These are phyloP conservation scores for Lathyrus sativus DNA, from an alignment of 306 rosid genomes.

Conservation along the genomic window DNA sequence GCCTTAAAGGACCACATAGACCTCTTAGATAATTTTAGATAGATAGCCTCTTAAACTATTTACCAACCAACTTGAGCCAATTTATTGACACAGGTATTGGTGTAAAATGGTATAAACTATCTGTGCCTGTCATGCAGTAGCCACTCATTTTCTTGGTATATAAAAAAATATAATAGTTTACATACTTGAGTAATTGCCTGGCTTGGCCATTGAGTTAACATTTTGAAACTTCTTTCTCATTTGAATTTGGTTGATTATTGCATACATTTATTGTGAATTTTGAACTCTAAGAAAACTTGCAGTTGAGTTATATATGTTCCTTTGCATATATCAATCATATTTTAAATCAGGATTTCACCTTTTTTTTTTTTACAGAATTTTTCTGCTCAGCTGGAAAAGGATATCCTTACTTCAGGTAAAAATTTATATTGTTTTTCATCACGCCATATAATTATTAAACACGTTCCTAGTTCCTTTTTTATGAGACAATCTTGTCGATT, in stretches of 20 bases:
- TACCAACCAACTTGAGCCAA: constrained; percentile 22
- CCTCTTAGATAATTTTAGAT: constrained; percentile 6
- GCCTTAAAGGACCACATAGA: constrained; percentile 24
- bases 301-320: constrained; percentile 1
- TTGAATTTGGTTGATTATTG: constrained; percentile 31
- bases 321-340: constrained; percentile 29
- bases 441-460: constrained; percentile 1
- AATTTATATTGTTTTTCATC: constrained; percentile 33
- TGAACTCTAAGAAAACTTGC: constrained; percentile 8
- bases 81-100: constrained; percentile 9
- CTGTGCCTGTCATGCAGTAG: constrained; percentile 26
- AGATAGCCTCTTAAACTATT: constrained; percentile 14
- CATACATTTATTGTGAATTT: constrained; percentile 27
- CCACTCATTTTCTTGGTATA: constrained; percentile 3
- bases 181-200: constrained; percentile 19
- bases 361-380: constrained; percentile 60
- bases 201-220: constrained; percentile 8
- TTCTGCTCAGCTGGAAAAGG: constrained; percentile 94
- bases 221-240: constrained; percentile 3
- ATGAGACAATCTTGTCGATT: constrained; percentile 1
- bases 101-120: constrained; percentile 15
- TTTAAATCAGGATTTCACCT: constrained; percentile 32
- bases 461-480: constrained; percentile 16
- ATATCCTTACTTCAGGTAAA: constrained; percentile 90
- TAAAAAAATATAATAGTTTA: not conserved